Conservation (phyloP, 2,329 filamentous ascomycete genomes). For the Xylariaceae sp. region DNA sequence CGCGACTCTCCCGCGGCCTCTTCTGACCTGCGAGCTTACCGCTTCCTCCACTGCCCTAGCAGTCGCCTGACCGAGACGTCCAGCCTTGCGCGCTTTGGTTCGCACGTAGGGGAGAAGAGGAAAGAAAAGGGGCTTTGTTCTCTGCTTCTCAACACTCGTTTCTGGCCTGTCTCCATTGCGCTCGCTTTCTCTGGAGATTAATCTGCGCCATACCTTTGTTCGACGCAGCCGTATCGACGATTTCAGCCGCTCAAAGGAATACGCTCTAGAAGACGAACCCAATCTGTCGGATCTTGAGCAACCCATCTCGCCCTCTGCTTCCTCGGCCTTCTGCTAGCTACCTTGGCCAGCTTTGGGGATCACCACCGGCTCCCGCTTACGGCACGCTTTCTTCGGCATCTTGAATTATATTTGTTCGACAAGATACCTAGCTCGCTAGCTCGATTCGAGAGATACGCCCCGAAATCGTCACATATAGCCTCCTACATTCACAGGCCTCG, state of each 20-base stretch:
- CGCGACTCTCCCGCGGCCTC: slow-evolving; percentile 3
- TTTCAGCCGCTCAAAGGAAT: too few species aligned
- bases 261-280: too few species aligned
- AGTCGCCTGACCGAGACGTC: too few species aligned
- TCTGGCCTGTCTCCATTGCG: slow-evolving; percentile 18
- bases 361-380: slow-evolving; percentile 8
- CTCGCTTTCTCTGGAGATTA: too few species aligned
- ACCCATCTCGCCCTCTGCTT: too few species aligned
- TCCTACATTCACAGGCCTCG: slow-evolving; percentile 17
- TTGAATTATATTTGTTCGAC: slow-evolving; percentile 5
- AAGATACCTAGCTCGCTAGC: slow-evolving; percentile 7
- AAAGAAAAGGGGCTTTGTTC: slow-evolving; percentile 17
- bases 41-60: slow-evolving; percentile 2
- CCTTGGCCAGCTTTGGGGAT: too few species aligned
- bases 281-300: too few species aligned
- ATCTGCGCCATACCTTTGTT: too few species aligned
- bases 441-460: slow-evolving; percentile 10
- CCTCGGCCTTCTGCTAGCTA: too few species aligned
- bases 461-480: slow-evolving; percentile 18
- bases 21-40: neutral
- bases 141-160: slow-evolving; percentile 23
- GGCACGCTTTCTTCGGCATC: slow-evolving; percentile 9
- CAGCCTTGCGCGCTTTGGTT: too few species aligned
- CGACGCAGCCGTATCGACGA: neutral
- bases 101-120: slow-evolving; percentile 3